Base-by-base conservation (phyloP, 768 basidiomycete species). In the Calocybe cyanea region DNA sequence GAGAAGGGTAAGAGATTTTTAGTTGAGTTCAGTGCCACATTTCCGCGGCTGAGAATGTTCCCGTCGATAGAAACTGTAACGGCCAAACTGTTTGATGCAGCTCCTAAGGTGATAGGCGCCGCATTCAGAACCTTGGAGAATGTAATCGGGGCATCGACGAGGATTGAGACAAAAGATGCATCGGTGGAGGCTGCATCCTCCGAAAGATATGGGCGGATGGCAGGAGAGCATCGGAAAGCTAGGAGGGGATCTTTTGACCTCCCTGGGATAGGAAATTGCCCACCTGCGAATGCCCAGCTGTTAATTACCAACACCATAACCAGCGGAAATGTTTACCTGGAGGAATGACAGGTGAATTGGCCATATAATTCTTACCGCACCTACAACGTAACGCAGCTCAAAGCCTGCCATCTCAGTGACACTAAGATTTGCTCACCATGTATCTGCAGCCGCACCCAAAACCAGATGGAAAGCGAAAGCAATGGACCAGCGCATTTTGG, bases 291-390 rank as follows among this genome's bases (percentile, higher is more conserved):
- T 19, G 13, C 19, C 40, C 15, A 9, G 14, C 20, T 21, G 47
- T 43, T 19, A 23, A 14, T 2, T 14, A 41, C 34, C 25, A 46
- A 15, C 7, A 30, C 20, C 35, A n/a, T 32, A 40, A 6, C 52
- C 45, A 13, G 41, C 40, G 11, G 36, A 35, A 2, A 50, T 45
- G 34, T 57, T 18, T 38, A 56, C 78, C 79, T 31, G 80, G 78
- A 6, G 67, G 61, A 6, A 67, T 63, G 21, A 72, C 43, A 13
- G 67, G 68, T 28, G 67, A 63, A 0, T 63, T 63, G 3, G 69
- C 55, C 68, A 68, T 73, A 54, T 82, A 82, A 43, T 78, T 65
- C 51, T 81, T 82, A 21, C 71, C 72, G 52, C 80, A 81, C 79
- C 78, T 81, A 15, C 60, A 64, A 19, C 15, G n/a, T n/a, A 42